Conservation (phyloP, 2,329 filamentous ascomycete species). For the Nothopassalora personata region DNA sequence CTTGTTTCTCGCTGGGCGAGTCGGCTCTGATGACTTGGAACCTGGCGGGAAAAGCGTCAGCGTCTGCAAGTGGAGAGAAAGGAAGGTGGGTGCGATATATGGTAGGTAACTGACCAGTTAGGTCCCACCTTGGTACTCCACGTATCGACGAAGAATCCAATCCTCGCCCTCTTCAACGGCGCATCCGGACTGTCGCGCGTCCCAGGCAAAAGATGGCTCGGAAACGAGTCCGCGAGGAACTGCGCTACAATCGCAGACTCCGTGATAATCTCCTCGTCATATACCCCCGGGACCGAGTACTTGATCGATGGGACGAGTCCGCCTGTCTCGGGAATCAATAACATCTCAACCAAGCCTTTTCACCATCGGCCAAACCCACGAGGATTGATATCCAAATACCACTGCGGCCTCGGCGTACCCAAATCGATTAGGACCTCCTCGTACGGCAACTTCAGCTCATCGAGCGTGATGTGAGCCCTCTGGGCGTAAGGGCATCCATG, state of each 20-base stretch:
- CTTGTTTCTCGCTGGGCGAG: constrained; percentile 46
- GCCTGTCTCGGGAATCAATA: constrained; percentile 50
- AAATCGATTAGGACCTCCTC: constrained; percentile 57
- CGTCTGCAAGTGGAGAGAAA: neutral
- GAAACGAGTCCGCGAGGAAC: constrained; percentile 65
- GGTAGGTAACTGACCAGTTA: neutral
- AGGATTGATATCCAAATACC: constrained; percentile 73
- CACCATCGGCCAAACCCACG: constrained; percentile 47
- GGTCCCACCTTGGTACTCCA: constrained; percentile 57
- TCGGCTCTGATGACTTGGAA: constrained; percentile 44
- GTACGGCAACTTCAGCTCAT: constrained; percentile 30
- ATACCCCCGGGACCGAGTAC: constrained; percentile 47
- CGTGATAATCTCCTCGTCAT: constrained; percentile 57
- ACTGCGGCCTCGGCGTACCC: constrained; percentile 59
- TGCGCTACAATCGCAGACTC: constrained; percentile 70
- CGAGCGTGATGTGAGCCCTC: constrained; percentile 48
- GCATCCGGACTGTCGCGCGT: constrained; percentile 45
- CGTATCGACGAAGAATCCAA: constrained; percentile 68
- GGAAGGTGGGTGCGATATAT: too few species aligned
- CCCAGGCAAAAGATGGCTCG: constrained; percentile 60
- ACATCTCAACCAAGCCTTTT: too few species aligned
- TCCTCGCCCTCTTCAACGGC: constrained; percentile 50
- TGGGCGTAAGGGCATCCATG: constrained; percentile 68
- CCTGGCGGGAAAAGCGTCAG: neutral
- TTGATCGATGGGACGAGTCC: constrained; percentile 69